Evolutionary conservation across 75 land plant species (phyloP), one percentile per base, ranked within the genome.

Genomic region (Pinus tabuliformis): DNA sequence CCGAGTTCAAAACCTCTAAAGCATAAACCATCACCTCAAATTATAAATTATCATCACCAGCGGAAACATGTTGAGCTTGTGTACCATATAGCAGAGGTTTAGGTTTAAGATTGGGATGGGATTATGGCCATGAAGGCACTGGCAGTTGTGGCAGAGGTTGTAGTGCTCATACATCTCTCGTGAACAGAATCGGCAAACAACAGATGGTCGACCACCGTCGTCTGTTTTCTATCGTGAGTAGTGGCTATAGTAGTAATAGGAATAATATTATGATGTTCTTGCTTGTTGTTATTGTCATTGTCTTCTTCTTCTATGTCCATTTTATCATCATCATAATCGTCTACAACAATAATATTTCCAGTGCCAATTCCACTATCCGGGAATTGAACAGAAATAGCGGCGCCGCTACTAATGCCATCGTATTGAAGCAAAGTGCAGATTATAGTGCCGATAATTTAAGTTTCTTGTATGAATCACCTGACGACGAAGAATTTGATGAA

Each of bases 401-500:
- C 22, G 15, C 58, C 11, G 54, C 5, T 28, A 4, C 18, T 76
- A 78, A 52, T 33, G 65, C 62, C 74, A 73, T 14, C 64, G 66
- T 15, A 58, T 57, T n/a, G 57, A 58, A 70, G 45, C 62, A 15
- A 62, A 64, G n/a, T 71, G 61, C 58, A 57, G 58, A 59, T 26
- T 21, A 9, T 64, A 64, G 21, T 57, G 75, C 21, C 24, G 74
- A 72, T 13, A 56, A 60, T 30, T 49, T 54, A 12, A 52, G 71
- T n/a, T 68, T 42, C 58, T 73, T 30, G 11, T 64, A 56, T 7
- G 78, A 70, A 17, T 45, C 74, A 20, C 73, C 74, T 21, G 77
- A 76, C 3, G 81, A 79, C 8, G 80, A 78, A 14, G 80, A 79
- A 3, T 79, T 37, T 36, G 77, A 77, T 16, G 58, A 52, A 42